Evolutionary conservation across 257 asterid species (phyloP).

Genomic region (Avicennia marina): DNA sequence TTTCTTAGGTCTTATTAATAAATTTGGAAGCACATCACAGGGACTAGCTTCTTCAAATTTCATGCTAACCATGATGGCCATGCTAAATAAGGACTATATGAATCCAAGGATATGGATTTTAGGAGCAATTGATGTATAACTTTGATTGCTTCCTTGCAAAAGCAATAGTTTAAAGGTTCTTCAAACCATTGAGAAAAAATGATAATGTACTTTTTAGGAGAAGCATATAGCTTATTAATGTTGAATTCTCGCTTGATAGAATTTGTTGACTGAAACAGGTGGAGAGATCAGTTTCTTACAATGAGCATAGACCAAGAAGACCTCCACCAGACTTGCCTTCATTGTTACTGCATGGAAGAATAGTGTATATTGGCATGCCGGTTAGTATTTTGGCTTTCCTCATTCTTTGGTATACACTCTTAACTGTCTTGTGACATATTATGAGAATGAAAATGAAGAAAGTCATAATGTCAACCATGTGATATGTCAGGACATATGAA

Average conservation of each 20-base stretch:
- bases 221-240: neutral
- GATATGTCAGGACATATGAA: no score
- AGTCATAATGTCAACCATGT: no score
- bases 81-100: no score
- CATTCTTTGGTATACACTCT: neutral
- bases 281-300: slow-evolving; percentile 72
- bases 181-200: no score
- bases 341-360: slow-evolving; percentile 66
- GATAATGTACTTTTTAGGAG: neutral
- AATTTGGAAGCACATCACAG: no score
- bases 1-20: no score
- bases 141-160: neutral
- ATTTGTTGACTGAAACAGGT: slow-evolving; percentile 48
- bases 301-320: slow-evolving; percentile 60
- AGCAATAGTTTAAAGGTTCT: neutral
- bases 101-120: no score
- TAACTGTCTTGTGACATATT: no score
- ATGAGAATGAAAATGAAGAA: no score
- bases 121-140: neutral
- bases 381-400: slow-evolving; percentile 32
- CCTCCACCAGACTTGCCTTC: slow-evolving; percentile 97
- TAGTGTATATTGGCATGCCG: slow-evolving; percentile 94
- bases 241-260: neutral
- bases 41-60: no score
- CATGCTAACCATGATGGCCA: no score